Evolutionary conservation across 192 early-diverging fungal species (phyloP).

Genomic region (Coemansia sp.): DNA sequence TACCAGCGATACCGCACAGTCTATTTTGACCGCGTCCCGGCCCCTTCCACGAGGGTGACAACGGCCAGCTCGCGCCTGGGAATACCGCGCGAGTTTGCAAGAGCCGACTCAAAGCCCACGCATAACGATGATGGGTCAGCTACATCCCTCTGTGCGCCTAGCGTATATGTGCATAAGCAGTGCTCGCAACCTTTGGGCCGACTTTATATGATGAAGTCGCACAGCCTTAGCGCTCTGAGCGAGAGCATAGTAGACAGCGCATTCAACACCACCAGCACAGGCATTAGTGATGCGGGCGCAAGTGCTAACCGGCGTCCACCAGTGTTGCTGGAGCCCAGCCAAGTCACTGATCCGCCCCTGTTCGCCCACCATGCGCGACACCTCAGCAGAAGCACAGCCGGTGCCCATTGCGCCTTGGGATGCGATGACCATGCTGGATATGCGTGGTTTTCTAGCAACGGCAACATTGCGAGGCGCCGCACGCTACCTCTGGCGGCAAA

Average conservation of each 20-base stretch:
- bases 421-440: not conserved
- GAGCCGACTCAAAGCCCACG: not conserved
- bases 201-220: conserved; percentile 16
- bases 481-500: conserved; percentile 4
- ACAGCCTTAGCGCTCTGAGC: conserved; percentile 26
- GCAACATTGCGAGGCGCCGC: conserved; percentile 9
- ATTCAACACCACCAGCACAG: conserved; percentile 24
- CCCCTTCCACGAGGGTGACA: conserved; percentile 3
- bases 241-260: conserved; percentile 24
- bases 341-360: not conserved
- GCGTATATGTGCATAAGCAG: not conserved
- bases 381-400: not conserved
- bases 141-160: conserved; percentile 23
- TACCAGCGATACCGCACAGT: conserved; percentile 40
- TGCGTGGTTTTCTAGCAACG: not conserved
- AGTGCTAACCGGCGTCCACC: not conserved
- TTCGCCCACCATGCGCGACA: not conserved
- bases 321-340: not conserved
- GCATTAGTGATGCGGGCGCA: not conserved
- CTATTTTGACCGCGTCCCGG: conserved; percentile 37
- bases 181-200: not conserved
- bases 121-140: not conserved
- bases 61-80: conserved; percentile 9
- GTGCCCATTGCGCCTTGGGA: too few species aligned
- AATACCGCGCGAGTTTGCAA: conserved; percentile 6